These are phyloP conservation scores for Smallanthus sonchifolius DNA, from an alignment of 129 eudicot species.

Conservation along the genomic window DNA sequence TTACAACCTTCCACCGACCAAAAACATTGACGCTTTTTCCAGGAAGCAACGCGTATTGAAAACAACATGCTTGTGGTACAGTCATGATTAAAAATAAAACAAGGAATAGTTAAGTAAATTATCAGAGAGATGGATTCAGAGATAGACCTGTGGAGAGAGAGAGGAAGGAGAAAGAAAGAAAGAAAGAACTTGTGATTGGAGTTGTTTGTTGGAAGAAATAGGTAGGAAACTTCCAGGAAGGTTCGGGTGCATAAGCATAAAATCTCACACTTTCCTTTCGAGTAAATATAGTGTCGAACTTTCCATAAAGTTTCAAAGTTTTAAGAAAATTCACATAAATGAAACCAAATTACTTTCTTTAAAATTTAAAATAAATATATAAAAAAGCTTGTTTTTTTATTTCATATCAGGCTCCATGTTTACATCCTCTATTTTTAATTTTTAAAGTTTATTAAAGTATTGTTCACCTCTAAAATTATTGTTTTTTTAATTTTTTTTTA, in stretches of 20 bases:
- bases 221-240: slow-evolving; percentile 15
- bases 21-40: not conserved
- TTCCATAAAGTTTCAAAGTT: too few species aligned
- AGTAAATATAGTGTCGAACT: too few species aligned
- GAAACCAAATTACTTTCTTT: too few species aligned
- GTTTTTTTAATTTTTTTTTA: too few species aligned
- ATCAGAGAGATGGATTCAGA: not conserved
- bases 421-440: too few species aligned
- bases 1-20: slow-evolving; percentile 15
- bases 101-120: not conserved
- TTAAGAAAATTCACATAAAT: too few species aligned
- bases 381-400: too few species aligned
- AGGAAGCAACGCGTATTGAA: not conserved
- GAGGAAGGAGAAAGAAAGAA: not conserved
- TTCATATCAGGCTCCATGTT: too few species aligned
- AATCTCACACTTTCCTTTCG: too few species aligned
- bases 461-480: too few species aligned
- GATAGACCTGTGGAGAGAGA: slow-evolving; percentile 23
- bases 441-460: too few species aligned
- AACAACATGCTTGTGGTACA: not conserved
- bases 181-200: not conserved
- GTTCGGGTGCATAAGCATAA: slow-evolving; percentile 1
- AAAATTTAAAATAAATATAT: too few species aligned
- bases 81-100: slow-evolving; percentile 6
- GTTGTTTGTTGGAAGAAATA: not conserved